Evolutionary conservation across 2,329 filamentous ascomycete species (phyloP).

Genomic region (Zasmidium angulare): DNA sequence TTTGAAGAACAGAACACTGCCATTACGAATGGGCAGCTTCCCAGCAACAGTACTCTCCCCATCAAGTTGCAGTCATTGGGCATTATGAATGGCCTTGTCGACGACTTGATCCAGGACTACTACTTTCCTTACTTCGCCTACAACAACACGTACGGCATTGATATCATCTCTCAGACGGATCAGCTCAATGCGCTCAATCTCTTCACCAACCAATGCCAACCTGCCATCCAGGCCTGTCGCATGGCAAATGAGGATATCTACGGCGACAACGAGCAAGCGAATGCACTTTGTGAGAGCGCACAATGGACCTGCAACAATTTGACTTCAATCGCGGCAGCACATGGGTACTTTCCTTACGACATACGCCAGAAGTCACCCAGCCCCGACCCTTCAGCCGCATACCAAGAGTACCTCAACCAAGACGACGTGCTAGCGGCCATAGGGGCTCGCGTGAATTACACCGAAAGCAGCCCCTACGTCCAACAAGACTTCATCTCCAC

Average conservation of each 20-base stretch:
- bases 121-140: slow-evolving; percentile 59
- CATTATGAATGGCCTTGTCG: slow-evolving; percentile 71
- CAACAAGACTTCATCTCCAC: slow-evolving; percentile 43
- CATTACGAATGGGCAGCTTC: slow-evolving; percentile 51
- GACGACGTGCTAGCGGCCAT: slow-evolving; percentile 50
- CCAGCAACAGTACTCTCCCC: slow-evolving; percentile 54
- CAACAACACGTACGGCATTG: slow-evolving; percentile 66
- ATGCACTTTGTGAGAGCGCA: slow-evolving; percentile 22
- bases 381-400: slow-evolving; percentile 55
- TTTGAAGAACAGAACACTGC: slow-evolving; percentile 63
- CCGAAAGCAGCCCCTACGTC: slow-evolving; percentile 42
- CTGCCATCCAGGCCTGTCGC: slow-evolving; percentile 37
- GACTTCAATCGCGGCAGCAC: slow-evolving; percentile 17
- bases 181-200: slow-evolving; percentile 46
- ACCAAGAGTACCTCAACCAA: slow-evolving; percentile 53
- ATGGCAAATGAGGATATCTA: slow-evolving; percentile 24
- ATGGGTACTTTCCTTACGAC: slow-evolving; percentile 43
- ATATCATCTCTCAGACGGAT: slow-evolving; percentile 55
- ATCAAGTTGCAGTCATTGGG: slow-evolving; percentile 64
- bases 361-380: slow-evolving; percentile 53
- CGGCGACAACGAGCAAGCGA: slow-evolving; percentile 19
- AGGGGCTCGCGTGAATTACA: slow-evolving; percentile 53
- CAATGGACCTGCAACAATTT: slow-evolving; percentile 25
- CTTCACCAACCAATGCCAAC: slow-evolving; percentile 42
- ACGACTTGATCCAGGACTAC: slow-evolving; percentile 61